Base-by-base conservation (phyloP, 2,329 filamentous ascomycete genomes). In the Aspergillus puulaauensis region DNA sequence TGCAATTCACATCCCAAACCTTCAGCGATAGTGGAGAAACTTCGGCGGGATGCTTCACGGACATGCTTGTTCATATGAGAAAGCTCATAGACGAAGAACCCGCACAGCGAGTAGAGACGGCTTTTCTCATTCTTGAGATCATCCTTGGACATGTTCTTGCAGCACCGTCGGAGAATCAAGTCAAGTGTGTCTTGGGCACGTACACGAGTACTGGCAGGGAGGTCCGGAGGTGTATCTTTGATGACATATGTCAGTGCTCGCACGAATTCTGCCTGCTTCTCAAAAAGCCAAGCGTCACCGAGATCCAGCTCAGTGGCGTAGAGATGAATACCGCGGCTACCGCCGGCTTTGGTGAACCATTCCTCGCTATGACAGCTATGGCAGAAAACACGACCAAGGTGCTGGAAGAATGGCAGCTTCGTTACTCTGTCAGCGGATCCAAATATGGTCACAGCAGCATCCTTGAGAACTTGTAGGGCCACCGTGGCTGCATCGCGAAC, bases 281-380 rank as follows among this genome's bases (percentile, higher is more conserved):
- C 84, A 19, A 86, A 82, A 35, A 99, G 81, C 91, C 95, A 99
- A 1, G 80, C 73, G 67, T 96, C 90, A 43, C 91, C 91, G 47
- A 99, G 82, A 53, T 93, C 87, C 55, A 98, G 80, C 65, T 93
- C 89, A 2, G 90, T 93, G 33, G 93, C 87, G 57, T 99, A 79
- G 56, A 96, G 88, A 68, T 90, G 89, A 67, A 99, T 97, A 55
- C 96, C 96, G 19, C 93, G 79, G 54, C 90, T 93, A 40, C 95
- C 95, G 49, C 93, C 95, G 39, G 92, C 90, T 76, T 99, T 99
- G 52, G 93, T 93, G 70, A 96, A 99, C 95, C 96, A 99, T 68
- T 99, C 95, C 72, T 99, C 93, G 67, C 95, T 92, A 67, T 97
- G 93, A 73, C 95, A 99, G 63, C 91, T 92, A 72, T 99, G 95